Evolutionary conservation across 495 filamentous ascomycete species (phyloP).

Genomic region (Neurospora hispaniola): DNA sequence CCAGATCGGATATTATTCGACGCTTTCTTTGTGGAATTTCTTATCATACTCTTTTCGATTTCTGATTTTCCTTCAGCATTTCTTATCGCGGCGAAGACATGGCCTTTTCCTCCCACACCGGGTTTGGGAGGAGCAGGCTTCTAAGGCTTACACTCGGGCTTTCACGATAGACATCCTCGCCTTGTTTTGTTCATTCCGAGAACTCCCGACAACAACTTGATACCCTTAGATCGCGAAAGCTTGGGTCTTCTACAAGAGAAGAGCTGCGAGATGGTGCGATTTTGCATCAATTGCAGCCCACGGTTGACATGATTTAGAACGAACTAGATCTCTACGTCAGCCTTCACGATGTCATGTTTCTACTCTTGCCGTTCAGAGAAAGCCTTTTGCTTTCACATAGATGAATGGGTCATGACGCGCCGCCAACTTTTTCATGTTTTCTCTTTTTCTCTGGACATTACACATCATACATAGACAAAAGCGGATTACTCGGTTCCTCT

Average conservation of each 20-base stretch:
- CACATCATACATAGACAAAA: slow-evolving; percentile 47
- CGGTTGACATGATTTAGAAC: slow-evolving; percentile 22
- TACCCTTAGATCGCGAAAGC: slow-evolving; percentile 32
- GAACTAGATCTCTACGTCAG: slow-evolving; percentile 21
- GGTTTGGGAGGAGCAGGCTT: slow-evolving; percentile 16
- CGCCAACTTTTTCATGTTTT: slow-evolving; percentile 22
- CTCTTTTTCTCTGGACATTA: slow-evolving; percentile 25
- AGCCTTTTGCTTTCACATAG: slow-evolving; percentile 32
- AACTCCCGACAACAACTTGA: slow-evolving; percentile 25
- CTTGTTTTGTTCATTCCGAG: slow-evolving; percentile 17
- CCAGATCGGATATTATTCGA: neutral
- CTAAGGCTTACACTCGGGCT: slow-evolving; percentile 15
- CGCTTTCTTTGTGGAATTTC: slow-evolving; percentile 9
- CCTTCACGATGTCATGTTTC: slow-evolving; percentile 32
- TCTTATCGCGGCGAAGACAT: slow-evolving; percentile 24
- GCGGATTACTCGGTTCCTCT: slow-evolving; percentile 45
- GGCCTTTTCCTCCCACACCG: slow-evolving; percentile 12
- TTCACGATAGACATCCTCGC: slow-evolving; percentile 21
- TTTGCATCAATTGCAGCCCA: slow-evolving; percentile 18
- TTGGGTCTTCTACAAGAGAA: slow-evolving; percentile 17
- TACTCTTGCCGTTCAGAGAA: slow-evolving; percentile 28
- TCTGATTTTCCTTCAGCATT: slow-evolving; percentile 7
- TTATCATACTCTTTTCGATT: neutral
- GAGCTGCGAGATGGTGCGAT: slow-evolving; percentile 15
- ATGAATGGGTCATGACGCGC: slow-evolving; percentile 28